These are phyloP conservation scores for Mortierella sp. DNA, from an alignment of 371 early-diverging fungal species.

Conservation along the genomic window DNA sequence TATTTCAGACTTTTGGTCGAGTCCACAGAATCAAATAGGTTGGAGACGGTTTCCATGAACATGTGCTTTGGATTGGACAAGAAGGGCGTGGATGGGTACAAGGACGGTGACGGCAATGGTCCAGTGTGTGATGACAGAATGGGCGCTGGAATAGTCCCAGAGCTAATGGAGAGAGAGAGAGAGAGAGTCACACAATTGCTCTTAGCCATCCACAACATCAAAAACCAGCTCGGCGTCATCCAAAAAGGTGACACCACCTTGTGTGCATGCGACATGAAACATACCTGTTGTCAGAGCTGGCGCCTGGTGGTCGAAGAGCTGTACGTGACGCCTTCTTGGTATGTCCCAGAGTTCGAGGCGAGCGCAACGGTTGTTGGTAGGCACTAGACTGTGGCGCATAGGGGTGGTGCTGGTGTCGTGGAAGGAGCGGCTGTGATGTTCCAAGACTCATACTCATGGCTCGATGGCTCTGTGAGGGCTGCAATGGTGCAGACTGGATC, in stretches of 20 bases:
- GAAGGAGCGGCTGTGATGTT: constrained; percentile 41
- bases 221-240: too few species aligned
- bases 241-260: too few species aligned
- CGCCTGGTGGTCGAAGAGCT: constrained; percentile 27
- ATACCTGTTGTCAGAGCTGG: constrained; percentile 10
- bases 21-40: constrained; percentile 70
- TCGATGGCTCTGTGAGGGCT: constrained; percentile 55
- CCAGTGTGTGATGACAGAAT: constrained; percentile 49
- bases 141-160: constrained; percentile 50
- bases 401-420: constrained; percentile 44
- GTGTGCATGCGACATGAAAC: too few species aligned
- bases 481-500: constrained; percentile 66
- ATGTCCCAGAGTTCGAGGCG: constrained; percentile 33
- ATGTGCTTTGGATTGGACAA: constrained; percentile 38
- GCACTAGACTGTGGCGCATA: constrained; percentile 40
- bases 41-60: constrained; percentile 67
- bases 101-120: constrained; percentile 46
- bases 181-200: too few species aligned
- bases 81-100: constrained; percentile 47
- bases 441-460: constrained; percentile 45
- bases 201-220: too few species aligned
- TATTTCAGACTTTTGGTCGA: constrained; percentile 66
- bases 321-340: constrained; percentile 27
- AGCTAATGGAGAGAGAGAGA: constrained; percentile 19
- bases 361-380: constrained; percentile 31